Base-by-base conservation (phyloP, 2,329 filamentous ascomycete species). In the Trichophyton rubrum region DNA sequence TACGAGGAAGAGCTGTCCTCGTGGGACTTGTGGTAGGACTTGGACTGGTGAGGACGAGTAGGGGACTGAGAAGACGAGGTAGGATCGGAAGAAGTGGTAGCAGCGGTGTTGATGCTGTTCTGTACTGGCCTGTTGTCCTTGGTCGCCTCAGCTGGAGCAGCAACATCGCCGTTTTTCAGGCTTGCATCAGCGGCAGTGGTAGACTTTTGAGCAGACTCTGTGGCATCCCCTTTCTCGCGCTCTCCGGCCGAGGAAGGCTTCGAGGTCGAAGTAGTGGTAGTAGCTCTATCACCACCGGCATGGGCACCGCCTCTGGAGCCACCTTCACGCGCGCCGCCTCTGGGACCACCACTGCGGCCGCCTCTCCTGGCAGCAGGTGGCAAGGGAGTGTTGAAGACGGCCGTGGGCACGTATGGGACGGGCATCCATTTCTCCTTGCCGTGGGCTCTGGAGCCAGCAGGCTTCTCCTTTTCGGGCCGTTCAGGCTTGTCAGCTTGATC, bases 391-490 rank as follows among this genome's bases (percentile, higher is more conserved):
- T 89, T 87, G 74, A 95, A 97, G 61, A 86, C 85, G 56, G 93
- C 90, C 13, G 84, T 87, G 7, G 90, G 92, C 11, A 89, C 89
- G 68, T 91, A 92, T 38, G 86, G 84, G 61, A 96, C 83, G 1
- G 85, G 82, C 62, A 89, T 85, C 92, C 93, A 97, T 69, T 90
- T 89, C 68, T 88, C 85, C 78, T 95, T 95, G 61, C 82, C 79
- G 63, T 82, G 78, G 13, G 77, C 72, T 66, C 80, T 85, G 73
- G 77, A 82, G 67, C 66, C 72, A 67, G 69, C 79, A 67, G 60
- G 84, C 65, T 88, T 86, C 56, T 85, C 83, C 63, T 89, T 86
- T 53, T 84, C 80, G 27, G 55, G 15, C 30, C 57, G 60, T 11
- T 80, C 79, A 5, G 78, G 76, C 72, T 89, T 89, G 22, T 33